Evolutionary conservation across 768 basidiomycete species (phyloP).

Genomic region (Tulasnella calospora): DNA sequence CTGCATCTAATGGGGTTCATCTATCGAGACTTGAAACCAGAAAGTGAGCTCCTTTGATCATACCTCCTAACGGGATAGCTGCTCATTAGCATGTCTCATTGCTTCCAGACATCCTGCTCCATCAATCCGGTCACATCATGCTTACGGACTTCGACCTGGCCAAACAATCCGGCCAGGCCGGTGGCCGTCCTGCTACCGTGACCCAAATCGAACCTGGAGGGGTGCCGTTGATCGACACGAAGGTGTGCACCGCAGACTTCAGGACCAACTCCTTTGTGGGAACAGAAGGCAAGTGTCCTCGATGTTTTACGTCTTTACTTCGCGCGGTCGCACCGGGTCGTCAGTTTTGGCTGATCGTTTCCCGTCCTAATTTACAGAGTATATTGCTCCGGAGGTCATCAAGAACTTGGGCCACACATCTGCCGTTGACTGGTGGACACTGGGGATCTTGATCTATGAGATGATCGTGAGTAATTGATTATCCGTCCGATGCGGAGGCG

Average conservation of each 20-base stretch:
- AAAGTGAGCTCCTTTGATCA: conserved; percentile 63
- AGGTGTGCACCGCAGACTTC: conserved; percentile 95
- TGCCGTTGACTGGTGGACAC: conserved; percentile 99
- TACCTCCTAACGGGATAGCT: neutral
- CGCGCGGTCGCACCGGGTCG: neutral
- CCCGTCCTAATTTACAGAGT: conserved; percentile 54
- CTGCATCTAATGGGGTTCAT: conserved; percentile 99
- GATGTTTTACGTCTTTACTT: neutral
- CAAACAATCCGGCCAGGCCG: conserved; percentile 85
- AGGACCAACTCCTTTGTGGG: conserved; percentile 99
- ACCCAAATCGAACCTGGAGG: conserved; percentile 83
- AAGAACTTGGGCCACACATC: conserved; percentile 94
- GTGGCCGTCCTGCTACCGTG: conserved; percentile 80
- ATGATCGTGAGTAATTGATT: conserved; percentile 61
- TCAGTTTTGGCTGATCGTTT: conserved; percentile 13
- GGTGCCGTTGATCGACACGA: conserved; percentile 92
- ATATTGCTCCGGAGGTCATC: conserved; percentile 99
- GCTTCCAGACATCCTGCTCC: conserved; percentile 81
- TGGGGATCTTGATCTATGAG: conserved; percentile 97
- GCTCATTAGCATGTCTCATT: neutral
- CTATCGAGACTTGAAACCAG: conserved; percentile 97
- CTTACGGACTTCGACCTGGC: conserved; percentile 98
- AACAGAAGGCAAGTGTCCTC: conserved; percentile 72
- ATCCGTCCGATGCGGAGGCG: conserved; percentile 23
- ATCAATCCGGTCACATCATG: conserved; percentile 99